Evolutionary conservation across 2,329 filamentous ascomycete species (phyloP).

Genomic region (Penicillium sp.): DNA sequence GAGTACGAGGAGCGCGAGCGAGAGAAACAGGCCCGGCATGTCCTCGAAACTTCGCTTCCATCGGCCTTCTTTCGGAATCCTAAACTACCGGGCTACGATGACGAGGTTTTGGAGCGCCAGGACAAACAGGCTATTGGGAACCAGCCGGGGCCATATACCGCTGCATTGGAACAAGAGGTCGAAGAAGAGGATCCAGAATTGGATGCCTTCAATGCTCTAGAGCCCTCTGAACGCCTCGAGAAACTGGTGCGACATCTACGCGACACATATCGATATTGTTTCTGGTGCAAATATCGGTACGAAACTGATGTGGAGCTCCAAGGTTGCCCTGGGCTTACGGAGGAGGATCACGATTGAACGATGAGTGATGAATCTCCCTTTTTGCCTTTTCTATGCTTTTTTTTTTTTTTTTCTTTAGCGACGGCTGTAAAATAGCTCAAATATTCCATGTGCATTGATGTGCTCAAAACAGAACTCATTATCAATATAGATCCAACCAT

Average conservation of each 20-base stretch:
- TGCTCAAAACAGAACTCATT: neutral
- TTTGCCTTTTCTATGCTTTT: neutral
- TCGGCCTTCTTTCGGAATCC: slow-evolving; percentile 36
- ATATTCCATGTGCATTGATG: slow-evolving; percentile 1
- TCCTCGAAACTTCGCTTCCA: slow-evolving; percentile 33
- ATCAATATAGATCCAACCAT: slow-evolving; percentile 8
- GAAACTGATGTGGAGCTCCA: slow-evolving; percentile 67
- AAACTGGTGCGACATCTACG: slow-evolving; percentile 70
- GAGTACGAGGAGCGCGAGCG: slow-evolving; percentile 63
- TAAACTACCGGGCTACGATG: slow-evolving; percentile 64
- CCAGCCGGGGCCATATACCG: slow-evolving; percentile 38
- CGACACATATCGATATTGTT: slow-evolving; percentile 76
- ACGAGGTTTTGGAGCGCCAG: slow-evolving; percentile 69
- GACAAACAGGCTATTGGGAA: slow-evolving; percentile 69
- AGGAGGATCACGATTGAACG: slow-evolving; percentile 73
- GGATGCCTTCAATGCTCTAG: slow-evolving; percentile 72
- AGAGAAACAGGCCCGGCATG: slow-evolving; percentile 30
- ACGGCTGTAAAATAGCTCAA: neutral
- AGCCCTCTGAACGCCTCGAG: slow-evolving; percentile 64
- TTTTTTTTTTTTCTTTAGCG: neutral
- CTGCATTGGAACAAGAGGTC: slow-evolving; percentile 53
- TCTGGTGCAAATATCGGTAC: slow-evolving; percentile 92
- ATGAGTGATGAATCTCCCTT: neutral
- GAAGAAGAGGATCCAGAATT: slow-evolving; percentile 77
- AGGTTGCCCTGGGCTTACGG: slow-evolving; percentile 81